Evolutionary conservation across 257 asterid genomes (phyloP).

Genomic region (Petrea volubilis): DNA sequence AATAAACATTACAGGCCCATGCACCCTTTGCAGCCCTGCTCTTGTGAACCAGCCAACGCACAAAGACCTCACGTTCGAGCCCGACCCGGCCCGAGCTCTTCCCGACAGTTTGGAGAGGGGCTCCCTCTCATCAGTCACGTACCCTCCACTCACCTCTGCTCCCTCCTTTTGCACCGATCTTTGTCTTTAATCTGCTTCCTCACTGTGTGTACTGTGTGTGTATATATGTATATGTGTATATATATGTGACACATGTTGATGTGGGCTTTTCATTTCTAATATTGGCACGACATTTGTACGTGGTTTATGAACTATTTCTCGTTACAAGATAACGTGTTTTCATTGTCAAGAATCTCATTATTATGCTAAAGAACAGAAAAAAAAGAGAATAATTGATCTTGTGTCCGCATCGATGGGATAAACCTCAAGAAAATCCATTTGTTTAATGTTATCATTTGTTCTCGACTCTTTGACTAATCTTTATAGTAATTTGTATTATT

Average conservation of each 20-base stretch:
- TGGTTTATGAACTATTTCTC: not conserved
- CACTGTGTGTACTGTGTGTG: not conserved
- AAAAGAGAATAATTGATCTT: not conserved
- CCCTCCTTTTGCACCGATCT: conserved; percentile 30
- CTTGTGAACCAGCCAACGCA: not conserved
- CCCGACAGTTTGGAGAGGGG: conserved; percentile 30
- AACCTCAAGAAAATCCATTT: not conserved
- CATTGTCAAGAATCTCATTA: not conserved
- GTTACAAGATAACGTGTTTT: not conserved
- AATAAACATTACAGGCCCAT: conserved; percentile 2
- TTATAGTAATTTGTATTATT: no score
- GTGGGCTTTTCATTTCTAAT: conserved; percentile 12
- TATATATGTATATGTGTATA: not conserved
- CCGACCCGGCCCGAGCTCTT: not conserved
- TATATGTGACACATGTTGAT: not conserved
- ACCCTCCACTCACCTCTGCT: conserved; percentile 31
- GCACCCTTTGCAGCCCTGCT: not conserved
- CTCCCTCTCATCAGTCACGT: conserved; percentile 3
- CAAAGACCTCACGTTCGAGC: not conserved
- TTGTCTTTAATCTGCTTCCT: conserved; percentile 14
- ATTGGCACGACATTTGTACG: not conserved
- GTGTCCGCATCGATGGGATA: not conserved
- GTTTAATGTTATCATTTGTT: not conserved
- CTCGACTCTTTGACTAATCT: not conserved
- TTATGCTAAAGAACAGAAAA: not conserved